phyloP scores from a whole-genome alignment of 2,329 filamentous ascomycete species.

The Daldinia sp. region DNA sequence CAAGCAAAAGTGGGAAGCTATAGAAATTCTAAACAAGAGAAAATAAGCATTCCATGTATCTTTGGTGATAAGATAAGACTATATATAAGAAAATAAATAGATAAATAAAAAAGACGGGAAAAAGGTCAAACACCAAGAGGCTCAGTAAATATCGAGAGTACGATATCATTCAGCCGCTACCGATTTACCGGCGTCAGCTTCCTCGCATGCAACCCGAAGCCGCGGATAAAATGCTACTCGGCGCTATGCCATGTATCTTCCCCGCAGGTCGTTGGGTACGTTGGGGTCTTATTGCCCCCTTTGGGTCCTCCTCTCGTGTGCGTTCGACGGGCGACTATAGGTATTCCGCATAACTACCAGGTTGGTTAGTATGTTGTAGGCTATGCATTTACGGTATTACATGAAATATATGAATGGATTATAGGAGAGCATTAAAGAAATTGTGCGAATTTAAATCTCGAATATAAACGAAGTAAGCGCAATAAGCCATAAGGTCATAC shows the following conservation, averaged over 20 bases:
- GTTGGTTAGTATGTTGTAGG: too few relatives aligned
- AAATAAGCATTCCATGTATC: too few relatives aligned
- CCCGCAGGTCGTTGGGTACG: slow-evolving; percentile 15
- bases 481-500: neutral
- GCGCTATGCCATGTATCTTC: slow-evolving; percentile 12
- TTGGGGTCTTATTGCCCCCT: neutral
- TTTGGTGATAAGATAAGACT: too few relatives aligned
- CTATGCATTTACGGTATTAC: too few relatives aligned
- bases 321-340: neutral
- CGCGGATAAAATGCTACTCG: slow-evolving; percentile 29
- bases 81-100: too few relatives aligned
- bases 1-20: too few relatives aligned
- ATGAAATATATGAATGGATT: neutral
- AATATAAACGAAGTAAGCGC: neutral
- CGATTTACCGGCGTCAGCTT: slow-evolving; percentile 21
- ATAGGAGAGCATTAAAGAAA: neutral
- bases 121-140: too few relatives aligned
- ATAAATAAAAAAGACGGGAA: too few relatives aligned
- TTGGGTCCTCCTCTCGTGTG: neutral
- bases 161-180: neutral
- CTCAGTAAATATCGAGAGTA: too few relatives aligned
- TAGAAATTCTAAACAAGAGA: too few relatives aligned
- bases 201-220: neutral
- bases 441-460: too few relatives aligned
- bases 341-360: neutral